A percentile compares a stretch with the other conserved stretches of the same genome.
Evolutionary conservation across 1,284 basidiomycete species (phyloP).

Genomic region (Ganoderma resinaceum): DNA sequence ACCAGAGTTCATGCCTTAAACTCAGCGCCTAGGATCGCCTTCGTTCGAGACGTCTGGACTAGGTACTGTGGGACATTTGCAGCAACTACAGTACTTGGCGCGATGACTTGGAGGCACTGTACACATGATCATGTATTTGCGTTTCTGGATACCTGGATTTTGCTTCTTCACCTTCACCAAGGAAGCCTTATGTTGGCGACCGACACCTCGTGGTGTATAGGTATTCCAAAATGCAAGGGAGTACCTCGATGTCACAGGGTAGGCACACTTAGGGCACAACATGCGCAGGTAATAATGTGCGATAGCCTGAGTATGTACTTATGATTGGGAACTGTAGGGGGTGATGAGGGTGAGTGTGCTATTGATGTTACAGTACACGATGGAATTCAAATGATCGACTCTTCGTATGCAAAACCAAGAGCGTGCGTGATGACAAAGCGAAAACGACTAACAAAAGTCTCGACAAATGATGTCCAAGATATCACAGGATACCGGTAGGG

Average conservation of each 20-base stretch:
- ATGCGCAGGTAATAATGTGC: neutral
- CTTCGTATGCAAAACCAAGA: conserved; percentile 3
- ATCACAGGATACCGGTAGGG: neutral
- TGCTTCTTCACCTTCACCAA: neutral
- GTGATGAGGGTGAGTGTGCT: neutral
- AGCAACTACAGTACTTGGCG: too few species aligned
- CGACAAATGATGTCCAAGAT: neutral
- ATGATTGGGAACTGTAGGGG: neutral
- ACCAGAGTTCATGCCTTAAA: conserved; percentile 19
- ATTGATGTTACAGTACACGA: conserved; percentile 6
- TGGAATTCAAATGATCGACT: neutral
- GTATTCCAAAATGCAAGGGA: neutral
- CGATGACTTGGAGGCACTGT: too few species aligned
- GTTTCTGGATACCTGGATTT: neutral
- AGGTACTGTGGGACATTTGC: neutral
- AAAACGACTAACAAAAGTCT: conserved; percentile 9
- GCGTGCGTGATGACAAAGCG: conserved; percentile 17
- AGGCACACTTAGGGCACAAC: neutral
- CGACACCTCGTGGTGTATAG: neutral
- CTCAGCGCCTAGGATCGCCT: neutral
- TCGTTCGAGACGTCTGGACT: too few species aligned
- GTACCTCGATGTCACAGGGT: too few species aligned
- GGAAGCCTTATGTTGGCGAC: neutral
- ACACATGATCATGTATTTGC: too few species aligned
- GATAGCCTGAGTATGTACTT: neutral